Percentiles rank a stretch among this genome's conserved stretches.
These are phyloP conservation scores for Macroventuria anomochaeta DNA, from an alignment of 2,329 filamentous ascomycete species.

Conservation along the genomic window DNA sequence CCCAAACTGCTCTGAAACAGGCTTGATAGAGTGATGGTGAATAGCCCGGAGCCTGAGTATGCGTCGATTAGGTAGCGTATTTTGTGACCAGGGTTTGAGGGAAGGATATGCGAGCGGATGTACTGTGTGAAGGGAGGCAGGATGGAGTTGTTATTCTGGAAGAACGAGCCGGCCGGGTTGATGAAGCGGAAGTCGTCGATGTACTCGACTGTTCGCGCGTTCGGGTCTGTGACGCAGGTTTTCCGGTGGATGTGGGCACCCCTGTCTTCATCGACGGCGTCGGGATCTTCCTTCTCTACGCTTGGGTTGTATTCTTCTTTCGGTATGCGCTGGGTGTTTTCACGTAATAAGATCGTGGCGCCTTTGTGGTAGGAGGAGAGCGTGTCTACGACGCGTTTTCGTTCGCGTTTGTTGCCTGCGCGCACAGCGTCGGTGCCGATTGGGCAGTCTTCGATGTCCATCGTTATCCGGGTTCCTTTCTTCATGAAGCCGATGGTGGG, in stretches of 20 bases:
- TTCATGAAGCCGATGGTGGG: slow-evolving; percentile 90
- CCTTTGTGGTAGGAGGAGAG: slow-evolving; percentile 77
- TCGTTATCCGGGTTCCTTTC: slow-evolving; percentile 78
- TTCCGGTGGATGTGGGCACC: slow-evolving; percentile 76
- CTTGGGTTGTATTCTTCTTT: slow-evolving; percentile 50
- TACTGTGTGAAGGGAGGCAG: slow-evolving; percentile 85
- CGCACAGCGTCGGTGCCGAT: slow-evolving; percentile 89
- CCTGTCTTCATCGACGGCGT: slow-evolving; percentile 61
- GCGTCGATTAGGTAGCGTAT: slow-evolving; percentile 93
- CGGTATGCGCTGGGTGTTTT: slow-evolving; percentile 74
- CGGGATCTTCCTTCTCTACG: slow-evolving; percentile 41
- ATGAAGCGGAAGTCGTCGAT: slow-evolving; percentile 83
- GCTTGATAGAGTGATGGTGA: slow-evolving; percentile 89
- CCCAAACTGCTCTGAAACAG: slow-evolving; percentile 82
- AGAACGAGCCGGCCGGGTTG: slow-evolving; percentile 93
- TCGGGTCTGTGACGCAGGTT: slow-evolving; percentile 86
- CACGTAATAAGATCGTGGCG: slow-evolving; percentile 86
- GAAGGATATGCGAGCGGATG: slow-evolving; percentile 79
- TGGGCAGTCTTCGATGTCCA: slow-evolving; percentile 97
- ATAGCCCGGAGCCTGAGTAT: slow-evolving; percentile 95
- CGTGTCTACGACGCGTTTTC: slow-evolving; percentile 75
- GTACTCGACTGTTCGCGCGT: slow-evolving; percentile 84
- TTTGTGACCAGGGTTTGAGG: slow-evolving; percentile 44
- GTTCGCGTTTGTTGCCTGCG: slow-evolving; percentile 77
- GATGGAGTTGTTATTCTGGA: slow-evolving; percentile 99